A percentile compares a stretch with the other conserved stretches of the same genome.
These are phyloP conservation scores for Condylostoma magnum DNA, from an alignment of 169 alveolate genomes.

Conservation along the genomic window DNA sequence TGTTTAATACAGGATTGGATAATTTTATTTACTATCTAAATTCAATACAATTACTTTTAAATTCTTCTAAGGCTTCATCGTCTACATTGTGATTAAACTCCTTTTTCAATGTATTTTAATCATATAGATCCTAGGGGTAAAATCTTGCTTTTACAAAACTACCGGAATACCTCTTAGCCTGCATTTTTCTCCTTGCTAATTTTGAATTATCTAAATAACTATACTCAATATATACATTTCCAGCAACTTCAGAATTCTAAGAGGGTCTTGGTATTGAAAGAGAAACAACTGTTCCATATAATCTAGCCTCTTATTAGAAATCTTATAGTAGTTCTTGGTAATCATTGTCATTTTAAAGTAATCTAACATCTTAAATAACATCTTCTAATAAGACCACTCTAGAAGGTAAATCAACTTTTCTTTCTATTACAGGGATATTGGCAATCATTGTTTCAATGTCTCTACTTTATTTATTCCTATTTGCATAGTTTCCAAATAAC, in stretches of 20 bases:
- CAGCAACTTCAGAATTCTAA: slow-evolving; percentile 51
- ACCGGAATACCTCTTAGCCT: slow-evolving; percentile 45
- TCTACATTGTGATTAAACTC: too few species aligned
- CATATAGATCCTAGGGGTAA: slow-evolving; percentile 52
- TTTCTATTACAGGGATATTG: slow-evolving; percentile 2
- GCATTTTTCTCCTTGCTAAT: slow-evolving; percentile 59
- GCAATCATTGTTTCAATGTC: slow-evolving; percentile 36
- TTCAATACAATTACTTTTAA: too few species aligned
- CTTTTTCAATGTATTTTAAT: too few species aligned
- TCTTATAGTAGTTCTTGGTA: slow-evolving; percentile 66
- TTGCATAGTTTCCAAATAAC: slow-evolving; percentile 14
- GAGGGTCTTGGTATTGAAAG: slow-evolving; percentile 69
- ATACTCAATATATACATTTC: slow-evolving; percentile 69
- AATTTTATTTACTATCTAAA: too few species aligned
- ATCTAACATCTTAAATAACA: slow-evolving; percentile 44
- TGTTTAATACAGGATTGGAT: too few species aligned
- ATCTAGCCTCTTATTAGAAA: slow-evolving; percentile 50
- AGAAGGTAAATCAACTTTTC: slow-evolving; percentile 42
- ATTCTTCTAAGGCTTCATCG: too few species aligned
- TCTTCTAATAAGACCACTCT: slow-evolving; percentile 58
- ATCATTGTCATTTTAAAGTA: slow-evolving; percentile 47
- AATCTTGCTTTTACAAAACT: slow-evolving; percentile 48
- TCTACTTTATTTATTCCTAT: neutral
- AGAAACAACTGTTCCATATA: slow-evolving; percentile 58
- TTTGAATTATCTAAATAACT: slow-evolving; percentile 44